A percentile compares a stretch with the other conserved stretches of the same genome.
Evolutionary conservation across 164 flowering plant genomes (phyloP).

Genomic region (Stephania yunnanensis): DNA sequence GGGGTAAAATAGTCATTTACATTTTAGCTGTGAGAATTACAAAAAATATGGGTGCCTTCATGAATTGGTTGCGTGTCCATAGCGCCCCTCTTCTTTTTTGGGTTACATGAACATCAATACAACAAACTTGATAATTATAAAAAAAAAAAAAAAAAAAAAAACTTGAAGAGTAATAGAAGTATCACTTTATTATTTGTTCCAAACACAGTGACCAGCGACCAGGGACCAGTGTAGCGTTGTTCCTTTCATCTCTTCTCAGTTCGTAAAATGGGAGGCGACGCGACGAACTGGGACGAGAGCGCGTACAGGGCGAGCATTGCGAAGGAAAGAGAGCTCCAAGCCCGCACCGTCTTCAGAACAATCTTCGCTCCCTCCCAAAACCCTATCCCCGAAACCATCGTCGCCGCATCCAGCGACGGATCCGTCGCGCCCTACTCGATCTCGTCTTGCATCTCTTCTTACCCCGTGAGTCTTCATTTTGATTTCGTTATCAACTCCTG

Average conservation of each 20-base stretch:
- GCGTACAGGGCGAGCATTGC: constrained; percentile 55
- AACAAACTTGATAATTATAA: no score
- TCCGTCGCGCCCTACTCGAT: constrained; percentile 79
- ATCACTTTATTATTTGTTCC: no score
- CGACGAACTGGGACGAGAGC: constrained; percentile 75
- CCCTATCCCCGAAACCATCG: constrained; percentile 58
- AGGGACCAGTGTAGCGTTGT: no score
- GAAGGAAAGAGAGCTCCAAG: constrained; percentile 51
- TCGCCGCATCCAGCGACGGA: constrained; percentile 89
- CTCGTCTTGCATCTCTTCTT: constrained; percentile 51
- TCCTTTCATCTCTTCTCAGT: background rate
- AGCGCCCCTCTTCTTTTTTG: no score
- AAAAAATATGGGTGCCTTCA: no score
- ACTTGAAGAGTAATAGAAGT: no score
- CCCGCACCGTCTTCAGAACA: constrained; percentile 77
- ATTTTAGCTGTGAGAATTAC: no score
- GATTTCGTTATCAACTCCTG: background rate
- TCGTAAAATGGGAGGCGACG: constrained; percentile 44
- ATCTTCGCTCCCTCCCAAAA: constrained; percentile 60
- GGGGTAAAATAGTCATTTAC: no score
- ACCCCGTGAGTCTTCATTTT: constrained; percentile 25
- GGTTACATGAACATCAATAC: no score
- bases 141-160: no score
- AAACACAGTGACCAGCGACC: no score
- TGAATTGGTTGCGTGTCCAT: no score